These are phyloP conservation scores for Fusarium solani-melongenae DNA, from an alignment of 2,329 filamentous ascomycete species.

Conservation along the genomic window DNA sequence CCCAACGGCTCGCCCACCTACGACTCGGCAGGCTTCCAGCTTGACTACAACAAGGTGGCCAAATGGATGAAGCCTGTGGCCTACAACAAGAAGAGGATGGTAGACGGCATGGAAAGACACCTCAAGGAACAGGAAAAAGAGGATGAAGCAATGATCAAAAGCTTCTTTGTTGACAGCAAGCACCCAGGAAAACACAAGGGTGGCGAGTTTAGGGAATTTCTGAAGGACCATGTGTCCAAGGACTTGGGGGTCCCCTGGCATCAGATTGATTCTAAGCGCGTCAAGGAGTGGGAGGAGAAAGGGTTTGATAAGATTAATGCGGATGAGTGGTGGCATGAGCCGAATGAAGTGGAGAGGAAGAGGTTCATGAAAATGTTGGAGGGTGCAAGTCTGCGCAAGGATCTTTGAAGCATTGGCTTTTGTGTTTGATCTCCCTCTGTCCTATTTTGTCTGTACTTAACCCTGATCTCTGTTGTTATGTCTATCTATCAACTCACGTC, in stretches of 20 bases:
- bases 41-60: conserved; percentile 30
- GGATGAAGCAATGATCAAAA: neutral
- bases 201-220: neutral
- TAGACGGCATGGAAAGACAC: conserved; percentile 11
- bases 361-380: conserved; percentile 9
- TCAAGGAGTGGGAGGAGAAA: conserved; percentile 18
- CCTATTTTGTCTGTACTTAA: no score
- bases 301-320: conserved; percentile 17
- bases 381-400: conserved; percentile 12
- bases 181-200: neutral
- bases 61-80: conserved; percentile 25
- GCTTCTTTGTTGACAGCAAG: conserved; percentile 22
- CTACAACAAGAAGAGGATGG: conserved; percentile 16
- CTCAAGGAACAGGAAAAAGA: neutral
- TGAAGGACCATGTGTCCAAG: conserved; percentile 34
- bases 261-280: conserved; percentile 16
- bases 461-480: neutral
- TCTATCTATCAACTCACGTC: neutral
- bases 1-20: conserved; percentile 27
- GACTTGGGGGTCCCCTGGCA: conserved; percentile 26
- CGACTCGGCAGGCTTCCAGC: conserved; percentile 26
- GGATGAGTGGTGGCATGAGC: conserved; percentile 21
- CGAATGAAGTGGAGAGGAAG: conserved; percentile 20
- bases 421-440: neutral
- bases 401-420: neutral